These are phyloP conservation scores for Scheffersomyces quercinus DNA, from an alignment of 1,139 yeast genomes.

Conservation along the genomic window DNA sequence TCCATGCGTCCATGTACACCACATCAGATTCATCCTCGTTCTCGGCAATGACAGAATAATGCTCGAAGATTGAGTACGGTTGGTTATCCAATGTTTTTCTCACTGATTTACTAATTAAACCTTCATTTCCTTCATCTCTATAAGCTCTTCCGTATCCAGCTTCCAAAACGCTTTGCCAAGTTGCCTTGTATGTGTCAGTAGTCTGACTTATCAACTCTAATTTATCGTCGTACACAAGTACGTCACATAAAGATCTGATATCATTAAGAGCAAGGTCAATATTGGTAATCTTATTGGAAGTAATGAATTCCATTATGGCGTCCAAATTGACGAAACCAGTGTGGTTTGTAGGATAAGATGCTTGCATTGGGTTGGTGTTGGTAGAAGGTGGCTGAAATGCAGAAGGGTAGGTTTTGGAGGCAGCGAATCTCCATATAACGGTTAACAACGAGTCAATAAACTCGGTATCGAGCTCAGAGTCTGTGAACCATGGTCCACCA, in stretches of 20 bases:
- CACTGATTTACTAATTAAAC: slow-evolving; percentile 11
- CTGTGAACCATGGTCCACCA: slow-evolving; percentile 99
- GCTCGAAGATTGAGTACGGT: slow-evolving; percentile 37
- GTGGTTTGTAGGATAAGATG: slow-evolving; percentile 34
- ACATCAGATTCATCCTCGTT: slow-evolving; percentile 37
- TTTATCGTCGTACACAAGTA: slow-evolving; percentile 82
- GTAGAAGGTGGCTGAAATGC: slow-evolving; percentile 50
- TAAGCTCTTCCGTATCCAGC: slow-evolving; percentile 57
- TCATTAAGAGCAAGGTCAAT: slow-evolving; percentile 77
- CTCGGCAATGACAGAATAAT: slow-evolving; percentile 31
- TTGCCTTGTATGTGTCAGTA: slow-evolving; percentile 56
- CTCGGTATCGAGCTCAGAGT: slow-evolving; percentile 90
- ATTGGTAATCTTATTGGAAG: slow-evolving; percentile 72
- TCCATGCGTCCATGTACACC: slow-evolving; percentile 46
- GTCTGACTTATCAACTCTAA: slow-evolving; percentile 58
- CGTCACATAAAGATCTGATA: slow-evolving; percentile 83
- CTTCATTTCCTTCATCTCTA: slow-evolving; percentile 21
- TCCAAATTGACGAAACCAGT: slow-evolving; percentile 68
- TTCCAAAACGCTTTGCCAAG: slow-evolving; percentile 62
- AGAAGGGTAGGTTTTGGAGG: slow-evolving; percentile 72
- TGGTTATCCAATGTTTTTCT: slow-evolving; percentile 16
- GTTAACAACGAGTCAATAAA: slow-evolving; percentile 82
- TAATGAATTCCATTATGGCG: slow-evolving; percentile 74
- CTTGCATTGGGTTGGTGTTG: slow-evolving; percentile 49
- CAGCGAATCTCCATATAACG: slow-evolving; percentile 86